Evolutionary conservation across 805 yeast species (phyloP), one percentile per base, ranked within the genome.

Genomic region (Yamadazyma sp.): DNA sequence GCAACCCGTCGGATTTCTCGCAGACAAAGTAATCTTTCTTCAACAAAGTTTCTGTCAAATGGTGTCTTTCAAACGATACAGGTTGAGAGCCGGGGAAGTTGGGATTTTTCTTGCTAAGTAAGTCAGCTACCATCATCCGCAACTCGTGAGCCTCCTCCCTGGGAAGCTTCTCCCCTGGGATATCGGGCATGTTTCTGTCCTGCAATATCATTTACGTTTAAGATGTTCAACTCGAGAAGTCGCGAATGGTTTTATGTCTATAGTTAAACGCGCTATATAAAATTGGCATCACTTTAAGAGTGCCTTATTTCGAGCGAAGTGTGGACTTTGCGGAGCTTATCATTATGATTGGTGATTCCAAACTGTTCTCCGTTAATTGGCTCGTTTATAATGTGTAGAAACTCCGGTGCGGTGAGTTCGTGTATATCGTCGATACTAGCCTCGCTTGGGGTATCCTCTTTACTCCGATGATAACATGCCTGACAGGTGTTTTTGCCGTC

Each of bases 51-150:
- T 78, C 77, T 57, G 58, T 57, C 16, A 93, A 67, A 61, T 91
- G 96, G 22, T 72, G 66, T 38, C 87, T 71, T 28, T 85, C 81
- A 55, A 93, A 90, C 17, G 96, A 86, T 2, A 91, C 86, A 0
- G 99, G 99, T 61, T 95, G 99, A 1, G 96, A 82, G 0, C 99
- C 97, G 2, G 96, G 95, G 51, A 90, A 90, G 12, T 73, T 67
- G 27, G 75, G 71, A 21, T 79, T 71, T 40, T 66, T 62, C 28
- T 47, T 80, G 65, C 48, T 77, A 68, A 50, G 83, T 55, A 45
- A 84, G 64, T 52, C 77, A 55, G 89, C 81, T 3, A 90, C 82
- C 62, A 81, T 80, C 36, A 70, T 70, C 53, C 80, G 77, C 37
- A 91, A 70, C 40, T 77, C 88, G 17, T 73, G 74, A 0, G 84